A percentile compares a stretch with the other conserved stretches of the same genome.
Conservation (phyloP, 345 rosid species). For the Sapria himalayana region DNA sequence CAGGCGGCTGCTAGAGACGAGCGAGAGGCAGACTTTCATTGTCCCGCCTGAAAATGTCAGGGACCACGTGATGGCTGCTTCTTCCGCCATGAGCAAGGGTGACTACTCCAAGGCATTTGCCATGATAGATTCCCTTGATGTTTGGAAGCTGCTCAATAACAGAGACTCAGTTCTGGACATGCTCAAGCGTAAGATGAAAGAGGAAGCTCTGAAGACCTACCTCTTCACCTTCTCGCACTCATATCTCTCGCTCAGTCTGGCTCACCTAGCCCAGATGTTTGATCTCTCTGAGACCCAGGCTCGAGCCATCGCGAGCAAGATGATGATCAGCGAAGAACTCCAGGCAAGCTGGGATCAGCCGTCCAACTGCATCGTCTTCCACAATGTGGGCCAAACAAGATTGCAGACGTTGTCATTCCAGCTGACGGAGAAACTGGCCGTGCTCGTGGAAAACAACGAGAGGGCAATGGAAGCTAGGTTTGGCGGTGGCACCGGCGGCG, state of each 20-base stretch:
- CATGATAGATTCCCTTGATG: slow-evolving; percentile 47
- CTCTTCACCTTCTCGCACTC: slow-evolving; percentile 45
- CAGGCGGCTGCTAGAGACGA: slow-evolving; percentile 51
- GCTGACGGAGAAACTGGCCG: slow-evolving; percentile 43
- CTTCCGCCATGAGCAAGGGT: slow-evolving; percentile 58
- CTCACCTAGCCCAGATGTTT: slow-evolving; percentile 57
- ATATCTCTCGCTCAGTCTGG: slow-evolving; percentile 42
- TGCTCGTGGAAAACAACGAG: slow-evolving; percentile 61
- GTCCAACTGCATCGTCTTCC: slow-evolving; percentile 48
- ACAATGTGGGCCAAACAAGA: slow-evolving; percentile 45
- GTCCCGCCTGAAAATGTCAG: slow-evolving; percentile 79
- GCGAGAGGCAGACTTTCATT: slow-evolving; percentile 60
- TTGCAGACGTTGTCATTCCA: slow-evolving; percentile 67
- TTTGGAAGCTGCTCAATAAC: slow-evolving; percentile 56
- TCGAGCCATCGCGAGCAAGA: slow-evolving; percentile 56
- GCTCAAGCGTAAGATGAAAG: slow-evolving; percentile 65
- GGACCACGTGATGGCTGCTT: slow-evolving; percentile 81
- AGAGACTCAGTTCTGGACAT: slow-evolving; percentile 38
- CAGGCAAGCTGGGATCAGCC: slow-evolving; percentile 86
- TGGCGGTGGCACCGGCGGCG: slow-evolving; percentile 48
- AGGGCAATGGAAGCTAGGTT: slow-evolving; percentile 54
- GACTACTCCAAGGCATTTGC: slow-evolving; percentile 48
- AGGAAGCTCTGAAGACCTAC: slow-evolving; percentile 67
- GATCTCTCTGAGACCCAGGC: slow-evolving; percentile 35
- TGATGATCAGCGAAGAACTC: slow-evolving; percentile 72